Conservation (phyloP, 257 asterid species). For the Henckelia pumila region DNA sequence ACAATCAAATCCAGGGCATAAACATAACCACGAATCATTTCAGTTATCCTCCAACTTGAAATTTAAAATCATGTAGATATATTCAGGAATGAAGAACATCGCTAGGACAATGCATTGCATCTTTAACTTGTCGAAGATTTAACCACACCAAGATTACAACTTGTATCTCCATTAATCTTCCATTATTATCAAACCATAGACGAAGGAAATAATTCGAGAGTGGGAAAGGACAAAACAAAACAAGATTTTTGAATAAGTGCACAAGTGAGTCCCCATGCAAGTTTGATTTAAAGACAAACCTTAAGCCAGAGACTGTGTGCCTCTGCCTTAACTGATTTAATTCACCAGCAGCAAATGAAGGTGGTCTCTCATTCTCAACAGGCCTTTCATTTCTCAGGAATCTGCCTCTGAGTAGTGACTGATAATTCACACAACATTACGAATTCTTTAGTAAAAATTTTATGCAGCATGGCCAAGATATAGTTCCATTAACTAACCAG, state of each 20-base stretch:
- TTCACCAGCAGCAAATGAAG: constrained; percentile 80
- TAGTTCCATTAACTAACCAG: constrained; percentile 11
- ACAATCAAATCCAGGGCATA: neutral
- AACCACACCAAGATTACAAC: neutral
- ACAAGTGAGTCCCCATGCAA: constrained; percentile 8
- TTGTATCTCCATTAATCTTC: neutral
- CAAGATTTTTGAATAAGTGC: neutral
- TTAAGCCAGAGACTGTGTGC: constrained; percentile 88
- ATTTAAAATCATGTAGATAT: neutral
- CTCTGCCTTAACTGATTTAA: constrained; percentile 83
- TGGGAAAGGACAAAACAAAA: neutral
- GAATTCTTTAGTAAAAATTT: constrained; percentile 11
- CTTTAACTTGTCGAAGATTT: neutral
- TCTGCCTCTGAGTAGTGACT: constrained; percentile 93
- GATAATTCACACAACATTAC: constrained; percentile 30
- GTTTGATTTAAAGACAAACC: constrained; percentile 45
- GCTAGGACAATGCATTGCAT: neutral
- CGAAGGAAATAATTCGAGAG: neutral
- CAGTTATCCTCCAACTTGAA: neutral
- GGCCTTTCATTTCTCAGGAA: constrained; percentile 83
- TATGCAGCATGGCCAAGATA: constrained; percentile 1
- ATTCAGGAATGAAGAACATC: neutral
- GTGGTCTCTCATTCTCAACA: constrained; percentile 65
- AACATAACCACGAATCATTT: neutral
- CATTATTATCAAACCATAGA: neutral